Percentiles rank a stretch among this genome's conserved stretches.
phyloP scores from a whole-genome alignment of 257 asterid genomes.

The Sherardia arvensis region DNA sequence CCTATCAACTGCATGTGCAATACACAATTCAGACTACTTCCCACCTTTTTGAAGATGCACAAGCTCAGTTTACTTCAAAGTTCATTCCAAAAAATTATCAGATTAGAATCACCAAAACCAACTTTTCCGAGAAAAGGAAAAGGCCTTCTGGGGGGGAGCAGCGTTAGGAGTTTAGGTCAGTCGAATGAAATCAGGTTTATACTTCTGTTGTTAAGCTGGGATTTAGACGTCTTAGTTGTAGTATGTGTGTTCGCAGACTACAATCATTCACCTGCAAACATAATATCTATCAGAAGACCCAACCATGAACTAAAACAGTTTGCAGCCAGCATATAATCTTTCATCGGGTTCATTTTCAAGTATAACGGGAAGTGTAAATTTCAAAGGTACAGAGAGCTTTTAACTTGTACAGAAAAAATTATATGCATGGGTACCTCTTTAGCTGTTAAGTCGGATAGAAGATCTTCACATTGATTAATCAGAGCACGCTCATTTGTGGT shows the following conservation, averaged over 20 bases:
- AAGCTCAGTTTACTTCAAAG: neutral
- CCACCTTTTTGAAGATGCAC: slow-evolving; percentile 10
- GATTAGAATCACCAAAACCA: slow-evolving; percentile 7
- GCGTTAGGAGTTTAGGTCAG: slow-evolving; percentile 34
- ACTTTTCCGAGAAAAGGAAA: slow-evolving; percentile 9
- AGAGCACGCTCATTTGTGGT: slow-evolving; percentile 37
- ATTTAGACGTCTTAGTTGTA: slow-evolving; percentile 34
- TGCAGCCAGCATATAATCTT: neutral
- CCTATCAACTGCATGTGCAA: slow-evolving; percentile 21
- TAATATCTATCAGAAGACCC: slow-evolving; percentile 16
- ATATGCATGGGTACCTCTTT: slow-evolving; percentile 40
- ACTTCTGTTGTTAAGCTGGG: slow-evolving; percentile 25
- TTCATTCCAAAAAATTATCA: slow-evolving; percentile 9
- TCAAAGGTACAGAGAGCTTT: neutral
- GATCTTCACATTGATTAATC: slow-evolving; percentile 52
- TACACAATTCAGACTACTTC: slow-evolving; percentile 17
- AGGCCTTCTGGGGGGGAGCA: slow-evolving; percentile 6
- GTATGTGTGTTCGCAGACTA: slow-evolving; percentile 48
- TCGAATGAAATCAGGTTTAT: slow-evolving; percentile 22
- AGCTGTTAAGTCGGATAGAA: slow-evolving; percentile 42
- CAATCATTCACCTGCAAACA: slow-evolving; percentile 46
- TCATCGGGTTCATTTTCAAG: neutral
- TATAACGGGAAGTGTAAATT: too few relatives aligned
- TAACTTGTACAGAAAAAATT: neutral
- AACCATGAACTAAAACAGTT: neutral